A percentile compares a stretch with the other conserved stretches of the same genome.
These are phyloP conservation scores for Guadua angustifolia DNA, from an alignment of 176 grass and related monocot species.

Conservation along the genomic window DNA sequence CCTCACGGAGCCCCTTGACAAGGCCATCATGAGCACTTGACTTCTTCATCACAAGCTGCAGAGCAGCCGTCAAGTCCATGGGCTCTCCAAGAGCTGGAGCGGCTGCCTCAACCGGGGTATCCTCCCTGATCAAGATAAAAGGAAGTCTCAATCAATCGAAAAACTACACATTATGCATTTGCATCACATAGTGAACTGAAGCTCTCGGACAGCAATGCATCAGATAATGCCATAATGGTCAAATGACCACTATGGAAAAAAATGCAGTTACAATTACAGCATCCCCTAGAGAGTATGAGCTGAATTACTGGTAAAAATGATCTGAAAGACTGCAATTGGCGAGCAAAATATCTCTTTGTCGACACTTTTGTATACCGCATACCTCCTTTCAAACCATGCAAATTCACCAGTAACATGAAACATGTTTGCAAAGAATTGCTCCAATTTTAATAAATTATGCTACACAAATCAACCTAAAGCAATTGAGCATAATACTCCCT, in stretches of 20 bases:
- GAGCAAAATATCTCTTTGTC: neutral
- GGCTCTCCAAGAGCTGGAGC: conserved; percentile 61
- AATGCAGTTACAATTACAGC: neutral
- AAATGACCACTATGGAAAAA: too few species aligned
- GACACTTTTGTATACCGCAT: too few species aligned
- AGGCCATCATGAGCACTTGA: conserved; percentile 58
- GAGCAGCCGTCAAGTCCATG: conserved; percentile 69
- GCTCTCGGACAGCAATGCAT: too few species aligned
- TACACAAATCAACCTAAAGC: neutral
- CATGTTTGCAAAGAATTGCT: neutral
- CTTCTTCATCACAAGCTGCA: conserved; percentile 69
- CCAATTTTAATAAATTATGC: neutral
- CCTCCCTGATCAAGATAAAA: conserved; percentile 46
- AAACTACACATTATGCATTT: too few species aligned
- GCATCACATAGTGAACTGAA: too few species aligned
- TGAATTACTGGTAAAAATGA: neutral
- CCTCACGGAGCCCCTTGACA: conserved; percentile 58
- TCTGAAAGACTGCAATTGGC: neutral
- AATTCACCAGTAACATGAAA: neutral
- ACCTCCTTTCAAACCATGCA: neutral
- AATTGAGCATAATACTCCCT: too few species aligned
- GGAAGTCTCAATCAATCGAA: too few species aligned
- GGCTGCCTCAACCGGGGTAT: conserved; percentile 39
- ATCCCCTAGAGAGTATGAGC: neutral
- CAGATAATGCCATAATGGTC: too few species aligned